Conservation (phyloP, 768 basidiomycete genomes). For the Amanita muscaria region DNA sequence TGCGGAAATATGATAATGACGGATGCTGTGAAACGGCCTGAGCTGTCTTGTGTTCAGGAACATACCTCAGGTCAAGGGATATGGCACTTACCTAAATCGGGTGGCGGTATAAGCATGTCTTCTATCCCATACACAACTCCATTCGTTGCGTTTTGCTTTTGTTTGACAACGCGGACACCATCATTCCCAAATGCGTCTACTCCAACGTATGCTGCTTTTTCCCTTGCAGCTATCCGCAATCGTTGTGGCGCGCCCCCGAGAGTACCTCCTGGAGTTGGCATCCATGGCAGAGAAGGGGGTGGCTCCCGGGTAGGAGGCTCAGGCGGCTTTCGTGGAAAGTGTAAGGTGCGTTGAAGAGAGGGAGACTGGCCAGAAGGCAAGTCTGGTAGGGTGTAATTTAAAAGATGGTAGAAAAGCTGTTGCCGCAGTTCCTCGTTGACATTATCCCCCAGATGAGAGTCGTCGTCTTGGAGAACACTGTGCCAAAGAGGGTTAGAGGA, state of each 20-base stretch:
- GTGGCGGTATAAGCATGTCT: constrained; percentile 65
- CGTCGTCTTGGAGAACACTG: constrained; percentile 29
- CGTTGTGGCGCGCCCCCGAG: constrained; percentile 79
- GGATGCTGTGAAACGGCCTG: constrained; percentile 49
- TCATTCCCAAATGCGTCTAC: constrained; percentile 75
- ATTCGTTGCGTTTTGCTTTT: constrained; percentile 51
- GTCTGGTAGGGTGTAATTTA: constrained; percentile 65
- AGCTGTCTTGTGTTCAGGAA: constrained; percentile 31
- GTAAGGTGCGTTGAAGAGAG: constrained; percentile 49
- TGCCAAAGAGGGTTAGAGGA: constrained; percentile 28
- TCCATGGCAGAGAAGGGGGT: constrained; percentile 76
- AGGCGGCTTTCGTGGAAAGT: constrained; percentile 54
- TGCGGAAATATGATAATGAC: constrained; percentile 65
- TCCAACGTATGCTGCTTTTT: constrained; percentile 47
- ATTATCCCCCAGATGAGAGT: constrained; percentile 54
- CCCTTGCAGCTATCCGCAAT: constrained; percentile 51
- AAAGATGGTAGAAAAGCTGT: constrained; percentile 87
- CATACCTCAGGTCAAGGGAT: constrained; percentile 4
- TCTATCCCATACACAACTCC: constrained; percentile 72
- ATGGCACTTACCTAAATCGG: constrained; percentile 53
- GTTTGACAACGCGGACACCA: constrained; percentile 60
- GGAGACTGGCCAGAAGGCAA: constrained; percentile 32
- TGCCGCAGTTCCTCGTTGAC: constrained; percentile 78
- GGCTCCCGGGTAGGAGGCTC: constrained; percentile 59
- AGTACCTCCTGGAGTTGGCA: constrained; percentile 74